Evolutionary conservation across 1,284 basidiomycete species (phyloP).

Genomic region (Schizophyllum amplum): DNA sequence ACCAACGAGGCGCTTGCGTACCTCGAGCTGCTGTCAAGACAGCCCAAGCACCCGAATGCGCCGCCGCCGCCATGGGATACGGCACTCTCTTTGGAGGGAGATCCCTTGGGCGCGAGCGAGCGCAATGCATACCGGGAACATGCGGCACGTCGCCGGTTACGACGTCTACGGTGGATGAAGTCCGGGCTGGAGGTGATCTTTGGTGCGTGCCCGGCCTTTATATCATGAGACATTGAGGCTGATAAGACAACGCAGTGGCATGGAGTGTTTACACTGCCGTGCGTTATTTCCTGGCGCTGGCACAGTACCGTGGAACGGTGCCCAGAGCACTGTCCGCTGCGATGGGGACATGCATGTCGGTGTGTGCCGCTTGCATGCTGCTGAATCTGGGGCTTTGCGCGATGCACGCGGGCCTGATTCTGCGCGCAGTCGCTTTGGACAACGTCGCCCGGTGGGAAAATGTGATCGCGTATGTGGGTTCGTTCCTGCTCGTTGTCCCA

Average conservation of each 20-base stretch:
- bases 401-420: neutral
- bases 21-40: slow-evolving; percentile 37
- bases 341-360: slow-evolving; percentile 52
- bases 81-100: slow-evolving; percentile 33
- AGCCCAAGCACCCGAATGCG: slow-evolving; percentile 33
- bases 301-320: slow-evolving; percentile 25
- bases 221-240: neutral
- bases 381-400: neutral
- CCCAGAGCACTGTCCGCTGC: slow-evolving; percentile 38
- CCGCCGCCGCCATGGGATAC: slow-evolving; percentile 25
- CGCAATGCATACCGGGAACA: slow-evolving; percentile 29
- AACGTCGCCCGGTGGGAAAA: neutral
- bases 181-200: slow-evolving; percentile 36
- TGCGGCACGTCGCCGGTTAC: slow-evolving; percentile 30
- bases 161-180: slow-evolving; percentile 30
- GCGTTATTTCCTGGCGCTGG: slow-evolving; percentile 55
- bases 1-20: slow-evolving; percentile 33
- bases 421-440: neutral
- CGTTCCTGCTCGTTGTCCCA: slow-evolving; percentile 38
- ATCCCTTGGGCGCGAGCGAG: slow-evolving; percentile 31
- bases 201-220: slow-evolving; percentile 29
- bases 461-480: slow-evolving; percentile 25
- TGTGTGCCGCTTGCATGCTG: slow-evolving; percentile 33
- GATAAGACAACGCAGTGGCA: slow-evolving; percentile 25
- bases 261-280: slow-evolving; percentile 55